Conservation (phyloP, 2,329 filamentous ascomycete genomes). For the Rhynchosporium graminicola region DNA sequence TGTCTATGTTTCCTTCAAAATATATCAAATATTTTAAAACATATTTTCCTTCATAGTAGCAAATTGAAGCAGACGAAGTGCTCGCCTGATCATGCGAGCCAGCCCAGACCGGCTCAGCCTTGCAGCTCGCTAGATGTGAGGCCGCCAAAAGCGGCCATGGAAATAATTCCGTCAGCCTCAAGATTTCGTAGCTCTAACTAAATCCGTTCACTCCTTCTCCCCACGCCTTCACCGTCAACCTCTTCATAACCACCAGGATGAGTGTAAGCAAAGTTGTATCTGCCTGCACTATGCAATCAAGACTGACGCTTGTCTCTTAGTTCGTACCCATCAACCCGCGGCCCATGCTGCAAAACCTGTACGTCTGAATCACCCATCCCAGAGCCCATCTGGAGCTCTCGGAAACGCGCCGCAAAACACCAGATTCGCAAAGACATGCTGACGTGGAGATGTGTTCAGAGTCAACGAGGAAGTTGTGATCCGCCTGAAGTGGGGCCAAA, state of each 20-base stretch:
- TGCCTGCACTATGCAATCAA: neutral
- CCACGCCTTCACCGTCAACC: slow-evolving; percentile 22
- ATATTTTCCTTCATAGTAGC: too few species aligned
- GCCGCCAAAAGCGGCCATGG: slow-evolving; percentile 28
- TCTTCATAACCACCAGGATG: slow-evolving; percentile 28
- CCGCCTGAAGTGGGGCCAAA: slow-evolving; percentile 96
- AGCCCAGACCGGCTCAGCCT: slow-evolving; percentile 20
- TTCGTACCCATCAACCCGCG: slow-evolving; percentile 96
- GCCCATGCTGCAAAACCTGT: slow-evolving; percentile 92
- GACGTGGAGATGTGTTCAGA: slow-evolving; percentile 45
- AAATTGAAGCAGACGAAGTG: too few species aligned
- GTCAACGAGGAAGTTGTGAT: slow-evolving; percentile 90
- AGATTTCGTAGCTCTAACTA: slow-evolving; percentile 24
- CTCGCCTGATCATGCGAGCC: neutral
- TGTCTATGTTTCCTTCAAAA: too few species aligned
- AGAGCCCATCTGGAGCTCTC: slow-evolving; percentile 7
- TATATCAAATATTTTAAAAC: too few species aligned
- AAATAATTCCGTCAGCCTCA: slow-evolving; percentile 26
- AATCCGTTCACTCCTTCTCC: slow-evolving; percentile 18
- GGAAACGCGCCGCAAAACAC: neutral
- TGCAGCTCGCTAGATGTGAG: slow-evolving; percentile 19
- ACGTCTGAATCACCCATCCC: slow-evolving; percentile 44
- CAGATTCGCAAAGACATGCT: slow-evolving; percentile 1
- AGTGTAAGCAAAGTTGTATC: slow-evolving; percentile 25
- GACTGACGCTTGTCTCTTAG: slow-evolving; percentile 44